A percentile compares a stretch with the other conserved stretches of the same genome.
Evolutionary conservation across 2,329 filamentous ascomycete species (phyloP).

Genomic region (Elsinoe australis): DNA sequence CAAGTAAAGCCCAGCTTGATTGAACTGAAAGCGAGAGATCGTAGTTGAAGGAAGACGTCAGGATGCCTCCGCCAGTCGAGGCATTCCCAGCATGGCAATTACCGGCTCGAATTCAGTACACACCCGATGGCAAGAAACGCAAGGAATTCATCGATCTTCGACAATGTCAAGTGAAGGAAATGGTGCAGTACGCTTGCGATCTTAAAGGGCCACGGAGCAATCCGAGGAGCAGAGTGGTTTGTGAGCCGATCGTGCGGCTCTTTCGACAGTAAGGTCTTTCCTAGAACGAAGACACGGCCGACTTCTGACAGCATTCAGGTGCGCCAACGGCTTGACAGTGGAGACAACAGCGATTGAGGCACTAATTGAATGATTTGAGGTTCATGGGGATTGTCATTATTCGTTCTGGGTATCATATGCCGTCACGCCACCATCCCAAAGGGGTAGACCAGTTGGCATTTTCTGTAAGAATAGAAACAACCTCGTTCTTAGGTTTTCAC

Average conservation of each 20-base stretch:
- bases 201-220: constrained; percentile 38
- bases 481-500: constrained; percentile 1
- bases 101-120: constrained; percentile 44
- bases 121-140: constrained; percentile 44
- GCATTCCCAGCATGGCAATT: constrained; percentile 48
- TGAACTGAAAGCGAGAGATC: not conserved
- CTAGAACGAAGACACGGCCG: too few relatives aligned
- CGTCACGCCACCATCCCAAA: too few relatives aligned
- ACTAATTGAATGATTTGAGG: constrained; percentile 12
- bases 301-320: constrained; percentile 31
- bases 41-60: not conserved
- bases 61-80: constrained; percentile 51
- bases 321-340: constrained; percentile 49
- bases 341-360: constrained; percentile 45
- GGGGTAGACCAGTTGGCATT: too few relatives aligned
- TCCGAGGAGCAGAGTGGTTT: constrained; percentile 40
- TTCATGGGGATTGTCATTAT: not conserved
- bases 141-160: constrained; percentile 46
- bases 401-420: not conserved
- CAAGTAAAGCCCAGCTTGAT: not conserved
- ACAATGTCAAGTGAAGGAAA: constrained; percentile 50
- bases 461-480: too few relatives aligned
- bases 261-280: constrained; percentile 50
- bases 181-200: constrained; percentile 57
- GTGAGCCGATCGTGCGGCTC: constrained; percentile 50